Percentiles rank a stretch among this genome's conserved stretches.
Evolutionary conservation across 768 basidiomycete genomes (phyloP).

Genomic region (Cubamyces lactineus): DNA sequence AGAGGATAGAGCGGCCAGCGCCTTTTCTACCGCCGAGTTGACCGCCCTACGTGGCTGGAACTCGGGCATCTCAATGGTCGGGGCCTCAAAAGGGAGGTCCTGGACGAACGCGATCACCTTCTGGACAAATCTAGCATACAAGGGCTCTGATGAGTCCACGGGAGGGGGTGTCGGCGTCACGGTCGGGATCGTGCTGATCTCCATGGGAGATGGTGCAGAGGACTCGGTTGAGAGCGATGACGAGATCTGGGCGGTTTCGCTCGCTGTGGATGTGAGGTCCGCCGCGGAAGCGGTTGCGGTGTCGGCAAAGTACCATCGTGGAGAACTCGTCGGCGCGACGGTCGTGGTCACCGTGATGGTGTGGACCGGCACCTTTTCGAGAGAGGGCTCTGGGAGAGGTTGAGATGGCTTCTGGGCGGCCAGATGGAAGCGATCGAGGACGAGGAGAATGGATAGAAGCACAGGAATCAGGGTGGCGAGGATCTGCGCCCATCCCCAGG

Average conservation of each 20-base stretch:
- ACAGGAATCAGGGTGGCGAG: neutral
- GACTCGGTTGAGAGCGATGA: neutral
- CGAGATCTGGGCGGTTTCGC: neutral
- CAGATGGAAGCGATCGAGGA: slow-evolving; percentile 13
- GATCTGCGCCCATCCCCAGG: slow-evolving; percentile 6
- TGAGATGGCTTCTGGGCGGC: slow-evolving; percentile 25
- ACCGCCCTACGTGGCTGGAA: slow-evolving; percentile 42
- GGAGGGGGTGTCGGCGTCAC: slow-evolving; percentile 22
- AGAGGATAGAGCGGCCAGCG: slow-evolving; percentile 44
- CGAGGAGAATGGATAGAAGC: slow-evolving; percentile 6
- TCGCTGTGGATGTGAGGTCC: neutral
- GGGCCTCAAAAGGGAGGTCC: slow-evolving; percentile 28
- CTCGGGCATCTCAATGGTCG: slow-evolving; percentile 12
- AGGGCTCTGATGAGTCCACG: neutral
- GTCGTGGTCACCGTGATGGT: slow-evolving; percentile 43
- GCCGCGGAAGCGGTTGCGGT: neutral
- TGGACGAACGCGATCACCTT: slow-evolving; percentile 37
- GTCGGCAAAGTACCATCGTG: slow-evolving; percentile 26
- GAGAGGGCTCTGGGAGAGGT: neutral
- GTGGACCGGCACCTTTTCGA: slow-evolving; percentile 7
- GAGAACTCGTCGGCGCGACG: neutral
- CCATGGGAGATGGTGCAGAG: slow-evolving; percentile 16
- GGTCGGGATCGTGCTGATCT: slow-evolving; percentile 21
- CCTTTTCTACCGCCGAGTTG: slow-evolving; percentile 33
- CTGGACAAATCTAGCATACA: slow-evolving; percentile 14